Conservation (phyloP, 2,329 filamentous ascomycete genomes). For the Eutypella sp. region DNA sequence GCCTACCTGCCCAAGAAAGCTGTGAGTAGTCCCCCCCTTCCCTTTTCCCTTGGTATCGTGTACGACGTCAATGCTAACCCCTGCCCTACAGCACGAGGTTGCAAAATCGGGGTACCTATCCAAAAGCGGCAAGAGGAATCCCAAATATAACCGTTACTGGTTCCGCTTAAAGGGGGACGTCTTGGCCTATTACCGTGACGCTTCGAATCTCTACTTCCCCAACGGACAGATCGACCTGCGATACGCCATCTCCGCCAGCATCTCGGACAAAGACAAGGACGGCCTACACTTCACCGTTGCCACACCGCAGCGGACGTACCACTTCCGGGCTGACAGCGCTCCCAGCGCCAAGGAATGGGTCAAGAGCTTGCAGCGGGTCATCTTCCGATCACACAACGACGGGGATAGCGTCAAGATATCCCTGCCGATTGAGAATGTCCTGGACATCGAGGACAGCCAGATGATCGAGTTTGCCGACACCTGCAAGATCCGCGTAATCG, state of each 20-base stretch:
- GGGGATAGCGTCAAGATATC: conserved; percentile 97
- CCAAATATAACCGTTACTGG: conserved; percentile 86
- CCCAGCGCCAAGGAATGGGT: conserved; percentile 95
- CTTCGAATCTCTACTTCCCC: conserved; percentile 85
- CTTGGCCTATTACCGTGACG: conserved; percentile 80
- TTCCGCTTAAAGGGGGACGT: conserved; percentile 90
- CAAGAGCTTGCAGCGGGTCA: conserved; percentile 86
- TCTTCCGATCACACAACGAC: conserved; percentile 92
- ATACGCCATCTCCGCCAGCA: conserved; percentile 81
- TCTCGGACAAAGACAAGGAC: conserved; percentile 74
- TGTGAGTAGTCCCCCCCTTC: conserved; percentile 52
- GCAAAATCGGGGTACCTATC: conserved; percentile 84
- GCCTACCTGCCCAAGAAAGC: conserved; percentile 94
- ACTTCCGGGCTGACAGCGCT: conserved; percentile 83
- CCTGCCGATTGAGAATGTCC: conserved; percentile 78
- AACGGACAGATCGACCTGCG: conserved; percentile 87
- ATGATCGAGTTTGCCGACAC: conserved; percentile 92
- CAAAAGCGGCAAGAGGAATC: conserved; percentile 84
- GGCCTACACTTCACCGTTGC: conserved; percentile 72
- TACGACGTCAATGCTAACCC: too few relatives aligned
- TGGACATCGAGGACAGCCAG: conserved; percentile 87
- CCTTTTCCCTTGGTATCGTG: too few relatives aligned
- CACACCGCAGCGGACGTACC: conserved; percentile 77
- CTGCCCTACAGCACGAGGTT: conserved; percentile 61
- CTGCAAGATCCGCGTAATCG: conserved; percentile 86